Percentiles rank a stretch among this genome's conserved stretches.
phyloP scores from a whole-genome alignment of 1,139 yeast species.

The Kodamaea alishanica region DNA sequence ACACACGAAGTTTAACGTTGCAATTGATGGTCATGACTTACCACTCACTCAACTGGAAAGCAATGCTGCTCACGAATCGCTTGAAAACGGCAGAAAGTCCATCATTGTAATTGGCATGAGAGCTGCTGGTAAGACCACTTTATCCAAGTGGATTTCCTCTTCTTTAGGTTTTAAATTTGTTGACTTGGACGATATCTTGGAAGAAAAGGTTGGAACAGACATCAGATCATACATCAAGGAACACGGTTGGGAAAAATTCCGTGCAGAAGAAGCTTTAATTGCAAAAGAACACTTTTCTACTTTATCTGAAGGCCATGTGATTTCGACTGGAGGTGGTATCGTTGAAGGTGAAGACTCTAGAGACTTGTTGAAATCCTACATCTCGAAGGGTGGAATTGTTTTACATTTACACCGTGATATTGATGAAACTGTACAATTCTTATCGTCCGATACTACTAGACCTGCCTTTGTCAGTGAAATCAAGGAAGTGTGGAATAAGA shows the following conservation, averaged over 20 bases:
- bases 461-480: slow-evolving; percentile 85
- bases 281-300: slow-evolving; percentile 50
- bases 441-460: slow-evolving; percentile 73
- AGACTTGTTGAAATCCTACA: slow-evolving; percentile 52
- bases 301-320: slow-evolving; percentile 57
- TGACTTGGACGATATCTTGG: slow-evolving; percentile 77
- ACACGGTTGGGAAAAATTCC: slow-evolving; percentile 84
- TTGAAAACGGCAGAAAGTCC: slow-evolving; percentile 46
- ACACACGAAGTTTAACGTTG: slow-evolving; percentile 61
- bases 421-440: slow-evolving; percentile 71
- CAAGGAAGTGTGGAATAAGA: slow-evolving; percentile 74
- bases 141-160: slow-evolving; percentile 76
- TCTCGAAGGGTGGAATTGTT: slow-evolving; percentile 65
- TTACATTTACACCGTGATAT: slow-evolving; percentile 87
- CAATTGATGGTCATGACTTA: slow-evolving; percentile 65
- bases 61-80: slow-evolving; percentile 12
- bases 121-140: slow-evolving; percentile 93
- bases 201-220: slow-evolving; percentile 47
- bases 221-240: slow-evolving; percentile 66
- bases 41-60: slow-evolving; percentile 13
- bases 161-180: slow-evolving; percentile 67
- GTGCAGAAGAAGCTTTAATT: slow-evolving; percentile 61
- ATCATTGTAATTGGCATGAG: slow-evolving; percentile 94
- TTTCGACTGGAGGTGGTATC: slow-evolving; percentile 96
- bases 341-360: slow-evolving; percentile 79